Base-by-base conservation (phyloP, 768 basidiomycete genomes). In the Leucocoprinus sp. region DNA sequence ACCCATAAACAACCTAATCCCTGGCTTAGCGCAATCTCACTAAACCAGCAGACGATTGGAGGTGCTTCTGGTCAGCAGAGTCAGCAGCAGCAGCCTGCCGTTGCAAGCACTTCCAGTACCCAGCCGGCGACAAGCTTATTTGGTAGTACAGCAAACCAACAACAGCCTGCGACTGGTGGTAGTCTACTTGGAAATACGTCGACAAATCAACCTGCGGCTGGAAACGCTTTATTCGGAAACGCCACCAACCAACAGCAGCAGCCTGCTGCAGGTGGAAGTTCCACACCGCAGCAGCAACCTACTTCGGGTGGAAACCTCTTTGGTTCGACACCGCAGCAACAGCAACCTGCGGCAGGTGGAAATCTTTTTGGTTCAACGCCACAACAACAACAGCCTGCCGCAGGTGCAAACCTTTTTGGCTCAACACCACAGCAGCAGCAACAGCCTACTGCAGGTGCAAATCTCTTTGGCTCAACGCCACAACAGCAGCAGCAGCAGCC, bases 321-420 rank as follows among this genome's bases (percentile, higher is more conserved):
- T 50, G 65, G 71, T 22, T 48, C 54, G 12, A 31, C 49, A 36
- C 37, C 55, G 27, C 54, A 55, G 27, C 57, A 52, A 27, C 58
- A 58, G 49, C 54, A 51, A 42, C 62, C 36, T 35, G 41, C 48
- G 22, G 36, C 46, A 19, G 18, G 43, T 11, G 56, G 51, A 34
- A 43, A 54, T 5, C 37, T 62, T 6, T 70, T 71, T 55, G 68
- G 68, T 34, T 60, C 63, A 41, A 45, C 60, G 45, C 51, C 51
- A 33, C 54, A 56, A 21, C 59, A 58, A 42, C 70, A 70, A 15
- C 65, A 64, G 40, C 50, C 50, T 42, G 26, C 50, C 48, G 36
- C 53, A 44, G 51, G 37, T 43, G 49, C 45, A 12, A 43, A n/a
- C n/a, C n/a, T n/a, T n/a, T n/a, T n/a, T n/a, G n/a, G 71, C 21